These are phyloP conservation scores for Cercospora sojina DNA, from an alignment of 2,329 filamentous ascomycete species.

Conservation along the genomic window DNA sequence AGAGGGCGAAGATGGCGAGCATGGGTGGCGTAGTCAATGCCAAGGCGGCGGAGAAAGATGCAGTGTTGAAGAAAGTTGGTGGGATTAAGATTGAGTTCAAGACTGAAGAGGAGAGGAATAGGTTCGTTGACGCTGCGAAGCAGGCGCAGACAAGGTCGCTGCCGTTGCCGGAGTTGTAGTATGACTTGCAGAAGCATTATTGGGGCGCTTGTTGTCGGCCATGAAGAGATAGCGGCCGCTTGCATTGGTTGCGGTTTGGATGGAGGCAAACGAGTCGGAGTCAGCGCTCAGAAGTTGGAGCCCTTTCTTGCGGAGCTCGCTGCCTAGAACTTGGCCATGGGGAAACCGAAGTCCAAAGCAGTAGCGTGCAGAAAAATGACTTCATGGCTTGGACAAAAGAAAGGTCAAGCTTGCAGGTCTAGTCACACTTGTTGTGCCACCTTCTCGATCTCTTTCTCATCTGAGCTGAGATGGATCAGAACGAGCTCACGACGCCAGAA, in stretches of 20 bases:
- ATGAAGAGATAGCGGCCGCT: no score
- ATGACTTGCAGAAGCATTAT: constrained; percentile 9
- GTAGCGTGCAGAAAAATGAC: not conserved
- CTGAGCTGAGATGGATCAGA: not conserved
- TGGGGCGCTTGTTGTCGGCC: constrained; percentile 7
- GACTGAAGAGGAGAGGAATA: constrained; percentile 42
- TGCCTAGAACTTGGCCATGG: not conserved
- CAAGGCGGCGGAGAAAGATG: constrained; percentile 22
- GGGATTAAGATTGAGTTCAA: constrained; percentile 48
- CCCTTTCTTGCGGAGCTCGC: no score
- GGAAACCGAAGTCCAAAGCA: not conserved
- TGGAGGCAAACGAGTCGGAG: not conserved
- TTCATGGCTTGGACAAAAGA: not conserved
- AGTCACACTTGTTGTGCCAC: no score
- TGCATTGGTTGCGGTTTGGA: not conserved
- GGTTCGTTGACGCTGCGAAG: constrained; percentile 42
- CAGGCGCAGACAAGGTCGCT: constrained; percentile 42
- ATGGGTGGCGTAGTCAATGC: constrained; percentile 32
- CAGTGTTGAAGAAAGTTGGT: constrained; percentile 39
- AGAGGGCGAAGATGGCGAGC: constrained; percentile 15
- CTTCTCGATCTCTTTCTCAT: not conserved
- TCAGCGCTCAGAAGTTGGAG: no score
- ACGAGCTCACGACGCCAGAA: not conserved
- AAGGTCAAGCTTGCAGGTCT: no score
- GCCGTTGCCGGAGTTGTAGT: constrained; percentile 40